Evolutionary conservation across 495 filamentous ascomycete species (phyloP).

Genomic region (Aspergillus mulundensis): DNA sequence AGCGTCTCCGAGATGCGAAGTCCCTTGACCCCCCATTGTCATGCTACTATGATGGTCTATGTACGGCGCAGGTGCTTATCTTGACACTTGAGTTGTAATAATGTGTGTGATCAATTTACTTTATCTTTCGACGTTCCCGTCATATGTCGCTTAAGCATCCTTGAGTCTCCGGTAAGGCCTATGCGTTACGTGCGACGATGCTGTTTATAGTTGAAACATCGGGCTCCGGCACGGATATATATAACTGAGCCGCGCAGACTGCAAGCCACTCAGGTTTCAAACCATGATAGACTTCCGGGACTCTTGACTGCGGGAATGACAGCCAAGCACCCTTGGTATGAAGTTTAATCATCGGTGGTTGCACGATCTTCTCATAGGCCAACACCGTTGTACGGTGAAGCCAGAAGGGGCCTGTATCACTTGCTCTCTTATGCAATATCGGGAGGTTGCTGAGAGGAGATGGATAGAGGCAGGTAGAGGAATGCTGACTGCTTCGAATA

Average conservation of each 20-base stretch:
- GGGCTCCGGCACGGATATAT: background rate
- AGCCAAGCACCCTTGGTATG: background rate
- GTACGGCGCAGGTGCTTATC: no score
- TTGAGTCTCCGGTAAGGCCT: background rate
- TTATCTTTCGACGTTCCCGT: background rate
- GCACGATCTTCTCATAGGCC: background rate
- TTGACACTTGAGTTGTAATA: no score
- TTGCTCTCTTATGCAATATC: background rate
- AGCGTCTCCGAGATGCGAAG: background rate
- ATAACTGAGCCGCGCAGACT: background rate
- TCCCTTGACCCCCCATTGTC: no score
- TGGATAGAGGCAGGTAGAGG: background rate
- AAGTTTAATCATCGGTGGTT: background rate
- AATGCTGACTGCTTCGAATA: background rate
- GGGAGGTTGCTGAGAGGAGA: background rate
- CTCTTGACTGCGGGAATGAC: background rate
- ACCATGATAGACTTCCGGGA: background rate
- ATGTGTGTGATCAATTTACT: background rate
- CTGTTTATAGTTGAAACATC: background rate
- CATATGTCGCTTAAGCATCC: background rate
- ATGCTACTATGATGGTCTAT: no score
- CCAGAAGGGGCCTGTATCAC: background rate
- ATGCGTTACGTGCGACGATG: no score
- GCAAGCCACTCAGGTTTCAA: background rate
- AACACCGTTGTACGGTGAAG: background rate